Evolutionary conservation across 495 filamentous ascomycete species (phyloP), one percentile per base, ranked within the genome.

Genomic region (Cladorrhinum samala): DNA sequence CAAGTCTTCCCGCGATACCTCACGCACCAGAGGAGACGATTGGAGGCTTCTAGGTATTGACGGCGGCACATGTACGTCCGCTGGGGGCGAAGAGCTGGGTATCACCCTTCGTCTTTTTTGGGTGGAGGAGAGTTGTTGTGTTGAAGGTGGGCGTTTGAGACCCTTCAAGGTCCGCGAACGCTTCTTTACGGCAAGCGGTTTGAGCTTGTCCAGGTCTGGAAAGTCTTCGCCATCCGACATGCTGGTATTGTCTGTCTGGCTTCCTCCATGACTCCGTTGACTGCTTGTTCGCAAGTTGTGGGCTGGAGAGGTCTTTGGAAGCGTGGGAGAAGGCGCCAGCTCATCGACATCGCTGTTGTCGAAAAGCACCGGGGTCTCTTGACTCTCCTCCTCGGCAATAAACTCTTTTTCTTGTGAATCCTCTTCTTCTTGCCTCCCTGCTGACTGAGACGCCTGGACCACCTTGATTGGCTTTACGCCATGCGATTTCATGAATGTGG

Each of bases 381-480:
- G 72, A 41, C 69, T 79, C 46, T 83, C 79, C 38, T 83, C 79
- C 27, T 78, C 80, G 2, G 52, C 46, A 45, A 69, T 56, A 21
- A 69, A 76, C 16, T 82, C 78, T 42, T 68, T 62, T 5, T 81
- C 75, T 42, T 78, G 77, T 0, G 71, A 70, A 42, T 77, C 75
- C 19, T 76, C 70, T n/a, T 72, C 65, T 37, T 64, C 52, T 2
- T 36, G 58, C 39, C 47, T 58, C 45, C 54, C 59, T 9, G 63
- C 47, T 46, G 64, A 53, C 43, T 69, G 68, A 41, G 63, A 40
- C 9, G 66, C 66, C 9, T 56, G 40, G 9, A 69, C 65, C 30
- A 87, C 65, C 44, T 74, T 78, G 30, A 89, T 68, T 0, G 86
- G 85, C 52, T 77, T 80, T 7, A 89, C 53, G 0, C 86, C 86